A percentile compares a stretch with the other conserved stretches of the same genome.
phyloP scores from a whole-genome alignment of 2,329 filamentous ascomycete species.

The Lecanicillium sp. region DNA sequence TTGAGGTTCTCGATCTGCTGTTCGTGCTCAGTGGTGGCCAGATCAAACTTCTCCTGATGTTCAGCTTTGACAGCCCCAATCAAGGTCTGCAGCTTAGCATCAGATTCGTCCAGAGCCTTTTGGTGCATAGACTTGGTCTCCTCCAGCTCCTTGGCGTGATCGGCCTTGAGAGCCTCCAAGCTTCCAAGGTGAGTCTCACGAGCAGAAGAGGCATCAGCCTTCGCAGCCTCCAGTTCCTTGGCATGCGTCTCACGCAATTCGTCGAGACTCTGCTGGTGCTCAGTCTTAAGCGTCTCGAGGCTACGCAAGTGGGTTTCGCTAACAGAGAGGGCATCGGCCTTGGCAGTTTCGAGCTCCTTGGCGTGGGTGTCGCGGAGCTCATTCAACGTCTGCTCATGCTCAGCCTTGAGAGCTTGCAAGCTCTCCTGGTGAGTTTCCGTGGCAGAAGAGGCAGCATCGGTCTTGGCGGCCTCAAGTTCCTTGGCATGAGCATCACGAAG shows the following conservation, averaged over 20 bases:
- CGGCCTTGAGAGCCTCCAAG: conserved; percentile 2
- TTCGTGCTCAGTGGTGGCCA: background rate
- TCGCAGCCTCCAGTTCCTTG: conserved; percentile 36
- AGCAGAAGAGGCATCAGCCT: conserved; percentile 22
- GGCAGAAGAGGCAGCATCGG: conserved; percentile 17
- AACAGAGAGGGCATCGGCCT: conserved; percentile 16
- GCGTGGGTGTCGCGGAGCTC: conserved; percentile 35
- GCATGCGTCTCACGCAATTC: conserved; percentile 37
- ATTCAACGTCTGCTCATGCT: background rate
- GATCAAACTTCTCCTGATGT: conserved; percentile 21
- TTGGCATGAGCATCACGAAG: conserved; percentile 33
- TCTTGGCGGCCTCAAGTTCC: conserved; percentile 37
- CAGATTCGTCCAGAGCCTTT: conserved; percentile 40
- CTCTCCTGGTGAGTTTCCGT: background rate
- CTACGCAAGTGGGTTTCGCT: conserved; percentile 22
- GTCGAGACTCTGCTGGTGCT: conserved; percentile 24
- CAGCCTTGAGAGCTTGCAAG: background rate
- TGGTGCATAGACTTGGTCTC: conserved; percentile 37
- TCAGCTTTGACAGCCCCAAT: conserved; percentile 33
- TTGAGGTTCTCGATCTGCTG: conserved; percentile 2
- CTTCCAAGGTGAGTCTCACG: background rate
- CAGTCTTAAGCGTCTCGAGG: conserved; percentile 34
- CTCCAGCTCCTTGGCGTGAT: background rate
- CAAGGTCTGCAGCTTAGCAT: conserved; percentile 20
- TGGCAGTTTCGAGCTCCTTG: conserved; percentile 23